Percentiles rank a stretch among this genome's conserved stretches.
Evolutionary conservation across 352 stramenopile species (phyloP).

Genomic region (Phytophthora idaei): DNA sequence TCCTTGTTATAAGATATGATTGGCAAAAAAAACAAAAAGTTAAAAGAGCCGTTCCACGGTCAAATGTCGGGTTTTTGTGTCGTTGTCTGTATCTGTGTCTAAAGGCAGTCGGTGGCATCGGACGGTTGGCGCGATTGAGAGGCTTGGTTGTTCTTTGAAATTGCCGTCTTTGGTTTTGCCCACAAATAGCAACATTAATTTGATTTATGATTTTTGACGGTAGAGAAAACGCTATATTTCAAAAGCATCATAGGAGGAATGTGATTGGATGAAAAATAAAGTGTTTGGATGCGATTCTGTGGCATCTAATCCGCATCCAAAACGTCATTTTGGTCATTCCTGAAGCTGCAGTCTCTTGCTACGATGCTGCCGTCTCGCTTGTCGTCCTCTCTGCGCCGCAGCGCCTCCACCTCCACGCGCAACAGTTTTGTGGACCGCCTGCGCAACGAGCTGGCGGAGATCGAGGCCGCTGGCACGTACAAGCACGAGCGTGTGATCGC

Average conservation of each 20-base stretch:
- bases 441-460: constrained; percentile 68
- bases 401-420: constrained; percentile 43
- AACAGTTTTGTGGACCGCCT: constrained; percentile 83
- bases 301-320: constrained; percentile 6
- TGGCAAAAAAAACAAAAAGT: too few species aligned
- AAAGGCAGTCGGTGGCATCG: too few species aligned
- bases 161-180: too few species aligned
- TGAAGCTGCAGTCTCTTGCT: neutral
- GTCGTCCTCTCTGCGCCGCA: constrained; percentile 21
- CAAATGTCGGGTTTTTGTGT: too few species aligned
- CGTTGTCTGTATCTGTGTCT: too few species aligned
- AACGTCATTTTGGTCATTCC: constrained; percentile 6
- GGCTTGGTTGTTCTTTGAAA: too few species aligned
- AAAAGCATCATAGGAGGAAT: neutral
- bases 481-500: constrained; percentile 92
- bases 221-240: neutral
- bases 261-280: neutral
- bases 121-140: too few species aligned
- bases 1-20: too few species aligned
- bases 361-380: constrained; percentile 28
- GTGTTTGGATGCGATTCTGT: constrained; percentile 1
- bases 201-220: neutral
- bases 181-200: too few species aligned
- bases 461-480: constrained; percentile 81
- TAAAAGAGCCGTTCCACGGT: too few species aligned